Evolutionary conservation across 495 filamentous ascomycete species (phyloP), one percentile per base, ranked within the genome.

Genomic region (Delitschia confertaspora): DNA sequence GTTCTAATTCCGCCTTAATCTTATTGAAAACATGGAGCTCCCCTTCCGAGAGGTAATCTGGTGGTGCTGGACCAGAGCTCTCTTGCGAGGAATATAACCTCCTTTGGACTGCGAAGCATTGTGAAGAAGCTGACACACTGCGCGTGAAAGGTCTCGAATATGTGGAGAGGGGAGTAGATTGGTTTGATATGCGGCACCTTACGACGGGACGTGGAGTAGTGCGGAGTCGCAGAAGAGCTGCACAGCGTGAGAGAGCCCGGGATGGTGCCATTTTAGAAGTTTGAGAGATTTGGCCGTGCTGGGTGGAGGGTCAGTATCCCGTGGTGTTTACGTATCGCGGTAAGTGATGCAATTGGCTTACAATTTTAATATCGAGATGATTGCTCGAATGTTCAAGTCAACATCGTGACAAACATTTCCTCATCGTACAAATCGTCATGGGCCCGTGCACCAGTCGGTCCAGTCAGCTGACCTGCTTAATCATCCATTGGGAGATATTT

Each of bases 1-100:
- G 67, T 18, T 57, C 45, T 33, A 77, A 53, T 47, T 63, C 63
- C 6, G 44, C 54, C 29, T 53, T 64, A 30, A 77, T 55, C 30
- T 66, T 68, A 17, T 65, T 58, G 45, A 71, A 76, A 13, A 76
- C 61, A 31, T 62, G 51, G 19, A 57, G 47, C 49, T 76, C 73
- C 30, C 59, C 55, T 22, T 69, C 66, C 38, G 65, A 55, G 16
- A 76, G 62, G 49, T 75, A 64, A 34, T 68, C 70, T 16, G 73
- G 73, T 2, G 71, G 59, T 32, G 58, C 42, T 2, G 57, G 42
- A 1, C 27, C 11, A 21, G 14, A 21, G 24, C 25, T 26, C 17
- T 20, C 7, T 36, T 50, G 38, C n/a, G n/a, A n/a, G 13, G 47
- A 43, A 29, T 51, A 51, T 24, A 25, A 6, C 19, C 19, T 39